These are phyloP conservation scores for Andrographis paniculata DNA, from an alignment of 305 asterid species.

Conservation along the genomic window DNA sequence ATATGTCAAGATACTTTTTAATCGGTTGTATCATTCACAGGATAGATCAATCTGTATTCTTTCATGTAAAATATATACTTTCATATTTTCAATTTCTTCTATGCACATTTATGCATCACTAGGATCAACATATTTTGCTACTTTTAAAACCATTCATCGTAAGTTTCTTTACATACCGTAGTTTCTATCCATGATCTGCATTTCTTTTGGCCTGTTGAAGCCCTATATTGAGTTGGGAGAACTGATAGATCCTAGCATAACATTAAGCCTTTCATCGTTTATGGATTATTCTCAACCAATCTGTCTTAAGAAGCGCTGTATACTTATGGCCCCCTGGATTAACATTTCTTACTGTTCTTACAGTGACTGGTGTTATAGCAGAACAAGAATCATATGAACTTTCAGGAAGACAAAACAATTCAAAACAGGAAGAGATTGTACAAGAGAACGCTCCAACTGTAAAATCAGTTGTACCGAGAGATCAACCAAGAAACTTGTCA, in stretches of 20 bases:
- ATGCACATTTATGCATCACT: no score
- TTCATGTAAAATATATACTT: no score
- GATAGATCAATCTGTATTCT: no score
- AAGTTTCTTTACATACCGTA: no score
- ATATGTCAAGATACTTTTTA: not conserved
- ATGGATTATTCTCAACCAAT: not conserved
- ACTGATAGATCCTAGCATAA: not conserved
- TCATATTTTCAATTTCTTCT: no score
- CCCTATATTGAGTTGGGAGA: not conserved
- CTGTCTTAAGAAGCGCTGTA: not conserved
- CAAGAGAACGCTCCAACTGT: not conserved
- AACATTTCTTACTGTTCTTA: slow-evolving; percentile 11
- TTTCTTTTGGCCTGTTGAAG: no score
- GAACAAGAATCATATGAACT: slow-evolving; percentile 20
- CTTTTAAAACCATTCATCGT: no score
- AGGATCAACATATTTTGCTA: no score
- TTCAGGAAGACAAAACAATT: slow-evolving; percentile 22
- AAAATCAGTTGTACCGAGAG: not conserved
- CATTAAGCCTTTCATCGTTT: not conserved
- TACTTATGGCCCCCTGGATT: not conserved
- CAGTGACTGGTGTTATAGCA: slow-evolving; percentile 24
- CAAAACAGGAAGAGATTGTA: slow-evolving; percentile 3
- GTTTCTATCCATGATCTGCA: no score
- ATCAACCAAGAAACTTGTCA: slow-evolving; percentile 14
- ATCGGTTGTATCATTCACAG: not conserved